Evolutionary conservation across 2,329 filamentous ascomycete genomes (phyloP), one percentile per base, ranked within the genome.

Genomic region (Colletotrichum scovillei): DNA sequence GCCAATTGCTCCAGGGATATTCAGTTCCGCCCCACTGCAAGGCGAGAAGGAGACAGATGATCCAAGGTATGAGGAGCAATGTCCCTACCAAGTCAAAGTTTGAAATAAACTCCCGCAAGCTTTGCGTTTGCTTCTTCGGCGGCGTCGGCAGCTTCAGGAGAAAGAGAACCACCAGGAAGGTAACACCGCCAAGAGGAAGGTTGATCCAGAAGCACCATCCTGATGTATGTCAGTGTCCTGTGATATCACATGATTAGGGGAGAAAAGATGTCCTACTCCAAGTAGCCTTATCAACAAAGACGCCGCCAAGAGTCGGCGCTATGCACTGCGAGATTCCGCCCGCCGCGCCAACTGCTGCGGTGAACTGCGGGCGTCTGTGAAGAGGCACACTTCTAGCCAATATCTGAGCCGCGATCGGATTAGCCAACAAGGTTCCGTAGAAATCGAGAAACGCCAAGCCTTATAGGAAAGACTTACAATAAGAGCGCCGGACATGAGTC

Each of bases 311-410:
- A 16, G 88, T 78, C 11, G 87, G 87, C 0, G 87, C 87, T 3
- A 84, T 83, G 8, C 88, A 85, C 42, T 81, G 82, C 53, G 88
- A 87, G 62, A 91, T 84, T 16, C 88, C 89, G 79, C 86, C 90
- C 81, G 90, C 88, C 57, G 84, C 87, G 24, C 86, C 87, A 46
- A 90, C 83, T 55, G 89, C 78, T 32, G 88, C 88, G 66, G 88
- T 89, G 32, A 86, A 88, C 28, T 88, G 80, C 5, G 86, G 89
- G 46, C 89, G 83, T 76, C 88, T 87, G 5, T 85, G 80, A 6
- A 91, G 83, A 5, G 89, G 88, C 46, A 91, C 81, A 12, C 83
- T 83, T 35, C 84, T 82, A 14, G 82, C 80, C 57, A 88, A 78
- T 63, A 88, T 87, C 52, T 87, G 84, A 26, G 87, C 83, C 46